Evolutionary conservation across 352 stramenopile genomes (phyloP), one percentile per base, ranked within the genome.

Genomic region (Globisporangium yorkense): DNA sequence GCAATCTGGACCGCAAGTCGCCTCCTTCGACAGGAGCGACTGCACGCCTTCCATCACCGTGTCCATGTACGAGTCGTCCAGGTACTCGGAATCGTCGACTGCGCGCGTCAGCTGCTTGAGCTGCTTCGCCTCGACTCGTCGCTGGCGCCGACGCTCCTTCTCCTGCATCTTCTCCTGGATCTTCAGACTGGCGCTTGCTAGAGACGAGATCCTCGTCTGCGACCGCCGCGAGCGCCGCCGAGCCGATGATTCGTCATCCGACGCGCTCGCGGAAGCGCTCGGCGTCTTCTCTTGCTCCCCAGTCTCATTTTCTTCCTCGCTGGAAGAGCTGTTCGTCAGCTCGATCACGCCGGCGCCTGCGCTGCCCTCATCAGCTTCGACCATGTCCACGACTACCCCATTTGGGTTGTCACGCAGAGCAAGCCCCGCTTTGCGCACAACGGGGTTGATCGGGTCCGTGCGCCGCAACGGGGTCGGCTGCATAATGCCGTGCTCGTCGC

Each of bases 401-500:
- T 29, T 51, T 1, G n/a, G 57, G 24, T 68, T 43, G 18, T 61
- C 20, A 24, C 35, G 51, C 16, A 75, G 56, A 13, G 63, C 54
- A 55, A 85, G 49, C 0, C 67, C 61, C 16, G 72, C 54, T 21
- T 55, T 65, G 7, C 48, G 67, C 18, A 88, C 57, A 10, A 85
- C 80, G 0, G 82, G 82, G 51, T 89, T 74, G 31, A 87, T 54
- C 0, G 82, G 82, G 61, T 90, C 78, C 2, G 60, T 68, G 2
- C 82, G 75, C 54, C 62, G 41, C 12, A 54, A 62, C 18, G 78
- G 80, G 24, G 70, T 68, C 3, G 82, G 80, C 43, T 88, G 74
- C 51, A 88, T 58, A 46, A 88, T 93, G 1, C 89, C 89, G 62
- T 98, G 92, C 39, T 96, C 65, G 48, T 82, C 74, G 56, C 92